Percentiles rank a stretch among this genome's conserved stretches.
Evolutionary conservation across 208 protist species (phyloP).

Genomic region (Balamuthia mandrillaris): DNA sequence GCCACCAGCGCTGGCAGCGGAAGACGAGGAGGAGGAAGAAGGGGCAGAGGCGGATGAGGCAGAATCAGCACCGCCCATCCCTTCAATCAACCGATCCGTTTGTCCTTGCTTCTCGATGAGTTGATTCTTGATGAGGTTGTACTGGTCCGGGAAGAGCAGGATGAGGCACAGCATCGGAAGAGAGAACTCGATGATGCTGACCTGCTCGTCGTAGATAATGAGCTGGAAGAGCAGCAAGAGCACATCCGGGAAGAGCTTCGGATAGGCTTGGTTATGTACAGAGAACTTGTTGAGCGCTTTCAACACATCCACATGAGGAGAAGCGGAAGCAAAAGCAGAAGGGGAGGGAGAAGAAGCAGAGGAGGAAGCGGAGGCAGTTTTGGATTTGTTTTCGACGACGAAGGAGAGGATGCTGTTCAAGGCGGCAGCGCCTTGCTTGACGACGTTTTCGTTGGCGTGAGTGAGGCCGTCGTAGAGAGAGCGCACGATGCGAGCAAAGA

Average conservation of each 20-base stretch:
- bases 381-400: constrained; percentile 23
- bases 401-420: not conserved
- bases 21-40: no score
- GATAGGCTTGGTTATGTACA: constrained; percentile 35
- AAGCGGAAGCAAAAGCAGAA: not conserved
- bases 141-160: constrained; percentile 4
- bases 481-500: constrained; percentile 54
- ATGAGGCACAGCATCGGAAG: constrained; percentile 54
- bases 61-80: no score
- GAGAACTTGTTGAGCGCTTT: not conserved
- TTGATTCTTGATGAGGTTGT: not conserved
- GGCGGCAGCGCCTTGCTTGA: not conserved
- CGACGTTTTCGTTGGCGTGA: not conserved
- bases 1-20: not conserved
- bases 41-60: no score
- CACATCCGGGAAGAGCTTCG: constrained; percentile 42
- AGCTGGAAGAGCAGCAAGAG: constrained; percentile 55
- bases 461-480: constrained; percentile 57
- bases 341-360: not conserved
- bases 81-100: no score
- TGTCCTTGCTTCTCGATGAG: not conserved
- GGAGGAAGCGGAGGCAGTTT: not conserved
- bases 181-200: constrained; percentile 59
- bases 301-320: no score
- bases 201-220: constrained; percentile 67